phyloP scores from a whole-genome alignment of 2,329 filamentous ascomycete species.

The Pestalotiopsis sp. region DNA sequence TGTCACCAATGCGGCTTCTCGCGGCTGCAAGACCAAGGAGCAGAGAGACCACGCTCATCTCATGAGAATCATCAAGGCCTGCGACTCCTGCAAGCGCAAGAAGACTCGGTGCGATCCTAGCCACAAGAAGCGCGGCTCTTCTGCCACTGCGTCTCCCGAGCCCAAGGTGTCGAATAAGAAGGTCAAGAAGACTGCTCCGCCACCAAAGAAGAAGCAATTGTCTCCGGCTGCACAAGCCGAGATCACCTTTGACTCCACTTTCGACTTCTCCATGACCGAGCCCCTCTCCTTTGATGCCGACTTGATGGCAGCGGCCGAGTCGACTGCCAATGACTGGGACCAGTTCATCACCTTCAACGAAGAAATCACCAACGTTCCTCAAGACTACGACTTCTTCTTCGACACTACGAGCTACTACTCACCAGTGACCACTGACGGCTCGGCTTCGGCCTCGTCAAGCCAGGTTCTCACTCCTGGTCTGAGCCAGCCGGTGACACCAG shows the following conservation, averaged over 20 bases:
- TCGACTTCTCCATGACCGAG: constrained; percentile 17
- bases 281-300: constrained; percentile 20
- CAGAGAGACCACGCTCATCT: constrained; percentile 68
- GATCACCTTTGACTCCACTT: constrained; percentile 13
- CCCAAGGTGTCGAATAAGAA: constrained; percentile 43
- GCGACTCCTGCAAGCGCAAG: constrained; percentile 62
- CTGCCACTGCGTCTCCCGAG: constrained; percentile 32
- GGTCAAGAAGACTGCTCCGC: constrained; percentile 32
- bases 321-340: constrained; percentile 40
- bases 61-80: constrained; percentile 70
- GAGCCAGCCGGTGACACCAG: constrained; percentile 13
- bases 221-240: constrained; percentile 12
- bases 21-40: constrained; percentile 68
- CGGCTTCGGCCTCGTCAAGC: constrained; percentile 34
- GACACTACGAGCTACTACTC: constrained; percentile 45
- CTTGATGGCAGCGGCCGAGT: constrained; percentile 20
- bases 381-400: constrained; percentile 48
- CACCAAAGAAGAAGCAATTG: constrained; percentile 21
- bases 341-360: constrained; percentile 46
- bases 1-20: constrained; percentile 63
- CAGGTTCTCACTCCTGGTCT: constrained; percentile 32
- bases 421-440: constrained; percentile 26
- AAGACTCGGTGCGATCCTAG: constrained; percentile 65
- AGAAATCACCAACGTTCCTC: constrained; percentile 20
- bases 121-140: constrained; percentile 51